Evolutionary conservation across 2,329 filamentous ascomycete genomes (phyloP).

Genomic region (Pseudodiploospora longispora): DNA sequence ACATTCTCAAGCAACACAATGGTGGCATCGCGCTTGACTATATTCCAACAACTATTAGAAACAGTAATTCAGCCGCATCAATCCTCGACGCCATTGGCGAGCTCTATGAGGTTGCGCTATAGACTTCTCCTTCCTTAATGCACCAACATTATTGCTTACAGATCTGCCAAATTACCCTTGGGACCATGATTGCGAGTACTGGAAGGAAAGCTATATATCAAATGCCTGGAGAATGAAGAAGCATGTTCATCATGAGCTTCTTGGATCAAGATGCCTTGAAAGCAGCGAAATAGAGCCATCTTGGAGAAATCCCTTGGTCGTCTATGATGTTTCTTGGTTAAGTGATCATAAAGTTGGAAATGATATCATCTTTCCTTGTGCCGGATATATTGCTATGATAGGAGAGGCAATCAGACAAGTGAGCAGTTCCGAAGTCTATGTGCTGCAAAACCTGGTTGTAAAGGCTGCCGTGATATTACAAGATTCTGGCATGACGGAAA

Average conservation of each 20-base stretch:
- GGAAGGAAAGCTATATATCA: constrained; percentile 12
- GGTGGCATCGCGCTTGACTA: constrained; percentile 11
- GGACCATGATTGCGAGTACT: constrained; percentile 12
- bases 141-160: not conserved
- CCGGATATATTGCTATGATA: constrained; percentile 34
- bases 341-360: constrained; percentile 31
- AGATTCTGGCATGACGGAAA: constrained; percentile 1
- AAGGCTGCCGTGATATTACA: constrained; percentile 5
- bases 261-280: constrained; percentile 20
- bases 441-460: constrained; percentile 3
- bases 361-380: constrained; percentile 32
- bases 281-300: constrained; percentile 21
- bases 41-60: not conserved
- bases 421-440: not conserved
- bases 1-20: constrained; percentile 6
- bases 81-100: not conserved
- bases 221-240: constrained; percentile 17
- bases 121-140: not conserved
- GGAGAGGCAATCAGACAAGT: constrained; percentile 27
- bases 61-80: not conserved
- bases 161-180: constrained; percentile 17
- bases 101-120: not conserved
- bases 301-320: constrained; percentile 31
- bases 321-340: constrained; percentile 34
- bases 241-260: constrained; percentile 17